These are phyloP conservation scores for Saitozyma podzolica DNA, from an alignment of 768 basidiomycete genomes.

Conservation along the genomic window DNA sequence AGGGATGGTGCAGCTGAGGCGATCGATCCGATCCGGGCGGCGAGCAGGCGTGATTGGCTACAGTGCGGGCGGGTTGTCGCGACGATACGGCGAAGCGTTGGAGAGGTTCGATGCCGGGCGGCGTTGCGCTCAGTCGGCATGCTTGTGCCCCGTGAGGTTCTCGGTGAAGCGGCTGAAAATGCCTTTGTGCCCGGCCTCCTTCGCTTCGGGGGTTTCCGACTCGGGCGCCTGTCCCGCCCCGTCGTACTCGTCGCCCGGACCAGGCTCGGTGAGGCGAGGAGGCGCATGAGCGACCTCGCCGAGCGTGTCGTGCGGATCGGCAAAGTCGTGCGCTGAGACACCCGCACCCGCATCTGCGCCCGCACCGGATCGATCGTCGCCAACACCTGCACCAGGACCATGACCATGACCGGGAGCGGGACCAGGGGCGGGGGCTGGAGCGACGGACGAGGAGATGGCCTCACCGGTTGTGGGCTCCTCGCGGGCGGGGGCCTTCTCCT, in stretches of 20 bases:
- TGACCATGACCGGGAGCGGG: not conserved
- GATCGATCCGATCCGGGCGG: too few relatives aligned
- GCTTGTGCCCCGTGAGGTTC: too few relatives aligned
- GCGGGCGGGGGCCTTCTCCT: constrained; percentile 73
- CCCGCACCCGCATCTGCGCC: too few relatives aligned
- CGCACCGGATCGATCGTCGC: too few relatives aligned
- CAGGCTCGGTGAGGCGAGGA: not conserved
- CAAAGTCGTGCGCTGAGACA: not conserved
- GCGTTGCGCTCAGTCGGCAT: too few relatives aligned
- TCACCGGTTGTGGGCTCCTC: constrained; percentile 54
- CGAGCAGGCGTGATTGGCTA: too few relatives aligned
- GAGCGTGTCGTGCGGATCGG: constrained; percentile 25
- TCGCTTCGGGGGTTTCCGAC: constrained; percentile 21
- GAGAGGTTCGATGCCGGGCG: too few relatives aligned
- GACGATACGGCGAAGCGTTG: too few relatives aligned
- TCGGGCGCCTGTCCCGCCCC: constrained; percentile 26
- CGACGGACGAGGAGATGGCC: constrained; percentile 32
- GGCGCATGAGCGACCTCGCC: constrained; percentile 41
- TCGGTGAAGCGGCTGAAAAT: too few relatives aligned
- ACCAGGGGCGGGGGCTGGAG: constrained; percentile 17
- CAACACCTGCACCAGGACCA: too few relatives aligned
- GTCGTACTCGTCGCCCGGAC: constrained; percentile 13
- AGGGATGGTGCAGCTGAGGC: too few relatives aligned
- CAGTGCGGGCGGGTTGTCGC: too few relatives aligned
- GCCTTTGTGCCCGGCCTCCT: constrained; percentile 1